A percentile compares a stretch with the other conserved stretches of the same genome.
These are phyloP conservation scores for Zasmidium citrigriseum DNA, from an alignment of 2,329 filamentous ascomycete species.

Conservation along the genomic window DNA sequence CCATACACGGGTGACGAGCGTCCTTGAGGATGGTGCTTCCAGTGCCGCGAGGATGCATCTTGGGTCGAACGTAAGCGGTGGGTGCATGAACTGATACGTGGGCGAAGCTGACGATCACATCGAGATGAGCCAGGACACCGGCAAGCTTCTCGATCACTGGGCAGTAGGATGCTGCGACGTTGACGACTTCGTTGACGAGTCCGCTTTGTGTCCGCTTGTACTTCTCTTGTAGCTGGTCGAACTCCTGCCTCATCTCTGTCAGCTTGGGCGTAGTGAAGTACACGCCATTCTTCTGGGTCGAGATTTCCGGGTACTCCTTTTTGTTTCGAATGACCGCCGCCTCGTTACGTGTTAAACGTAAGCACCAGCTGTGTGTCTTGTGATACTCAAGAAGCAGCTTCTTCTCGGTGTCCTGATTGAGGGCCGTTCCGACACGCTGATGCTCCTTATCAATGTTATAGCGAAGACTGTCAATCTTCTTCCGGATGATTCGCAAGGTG, in stretches of 20 bases:
- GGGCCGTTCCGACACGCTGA: slow-evolving; percentile 71
- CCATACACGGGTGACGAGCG: slow-evolving; percentile 94
- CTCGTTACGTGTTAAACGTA: slow-evolving; percentile 87
- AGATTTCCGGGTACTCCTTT: slow-evolving; percentile 86
- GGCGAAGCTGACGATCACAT: slow-evolving; percentile 91
- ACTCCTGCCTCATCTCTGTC: slow-evolving; percentile 79
- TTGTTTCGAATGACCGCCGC: slow-evolving; percentile 93
- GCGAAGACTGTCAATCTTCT: slow-evolving; percentile 82
- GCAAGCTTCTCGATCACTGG: slow-evolving; percentile 89
- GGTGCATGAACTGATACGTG: slow-evolving; percentile 93
- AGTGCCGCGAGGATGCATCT: slow-evolving; percentile 82
- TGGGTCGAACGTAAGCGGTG: slow-evolving; percentile 85
- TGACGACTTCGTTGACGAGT: slow-evolving; percentile 87
- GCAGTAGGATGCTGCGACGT: slow-evolving; percentile 90
- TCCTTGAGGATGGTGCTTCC: slow-evolving; percentile 90
- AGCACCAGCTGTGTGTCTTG: slow-evolving; percentile 93
- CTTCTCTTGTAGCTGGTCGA: slow-evolving; percentile 89
- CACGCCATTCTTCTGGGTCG: slow-evolving; percentile 97
- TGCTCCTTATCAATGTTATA: slow-evolving; percentile 84
- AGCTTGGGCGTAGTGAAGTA: slow-evolving; percentile 91
- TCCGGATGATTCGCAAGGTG: slow-evolving; percentile 79
- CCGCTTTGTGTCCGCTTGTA: slow-evolving; percentile 94
- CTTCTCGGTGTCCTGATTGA: slow-evolving; percentile 93
- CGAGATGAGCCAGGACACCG: slow-evolving; percentile 84
- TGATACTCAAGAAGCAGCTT: slow-evolving; percentile 98